Conservation (phyloP, 1,284 basidiomycete species). For the Trichosporon sp. region DNA sequence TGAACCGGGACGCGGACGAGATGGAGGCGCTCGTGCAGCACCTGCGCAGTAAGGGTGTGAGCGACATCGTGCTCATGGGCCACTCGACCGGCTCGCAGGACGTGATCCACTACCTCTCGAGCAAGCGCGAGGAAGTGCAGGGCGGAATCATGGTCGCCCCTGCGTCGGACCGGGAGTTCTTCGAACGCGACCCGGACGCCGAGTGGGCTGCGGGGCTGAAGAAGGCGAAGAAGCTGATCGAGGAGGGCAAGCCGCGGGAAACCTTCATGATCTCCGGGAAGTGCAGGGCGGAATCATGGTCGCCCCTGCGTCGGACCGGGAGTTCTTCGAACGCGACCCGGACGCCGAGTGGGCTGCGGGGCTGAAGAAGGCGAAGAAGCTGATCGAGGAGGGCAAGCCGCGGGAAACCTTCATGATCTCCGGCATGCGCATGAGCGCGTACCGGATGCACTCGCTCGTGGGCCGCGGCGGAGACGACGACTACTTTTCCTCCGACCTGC, state of each 20-base stretch:
- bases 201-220: neutral
- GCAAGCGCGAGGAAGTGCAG: slow-evolving; percentile 32
- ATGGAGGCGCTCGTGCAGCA: neutral
- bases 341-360: neutral
- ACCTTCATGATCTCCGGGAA: slow-evolving; percentile 38
- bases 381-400: neutral
- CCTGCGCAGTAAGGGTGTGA: neutral
- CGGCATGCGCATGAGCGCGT: slow-evolving; percentile 43
- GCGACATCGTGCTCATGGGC: slow-evolving; percentile 50
- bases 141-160: slow-evolving; percentile 32
- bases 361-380: neutral
- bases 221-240: neutral
- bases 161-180: neutral
- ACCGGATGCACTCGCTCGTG: slow-evolving; percentile 44
- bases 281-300: slow-evolving; percentile 30
- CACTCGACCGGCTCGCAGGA: slow-evolving; percentile 58
- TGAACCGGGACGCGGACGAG: neutral
- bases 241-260: slow-evolving; percentile 18
- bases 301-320: slow-evolving; percentile 20
- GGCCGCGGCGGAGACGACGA: slow-evolving; percentile 54
- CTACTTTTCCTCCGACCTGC: slow-evolving; percentile 55
- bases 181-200: neutral
- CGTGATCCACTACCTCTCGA: slow-evolving; percentile 52
- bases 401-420: slow-evolving; percentile 37
- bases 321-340: neutral